phyloP scores from a whole-genome alignment of 83 land plant genomes.

The Larix sibirica region DNA sequence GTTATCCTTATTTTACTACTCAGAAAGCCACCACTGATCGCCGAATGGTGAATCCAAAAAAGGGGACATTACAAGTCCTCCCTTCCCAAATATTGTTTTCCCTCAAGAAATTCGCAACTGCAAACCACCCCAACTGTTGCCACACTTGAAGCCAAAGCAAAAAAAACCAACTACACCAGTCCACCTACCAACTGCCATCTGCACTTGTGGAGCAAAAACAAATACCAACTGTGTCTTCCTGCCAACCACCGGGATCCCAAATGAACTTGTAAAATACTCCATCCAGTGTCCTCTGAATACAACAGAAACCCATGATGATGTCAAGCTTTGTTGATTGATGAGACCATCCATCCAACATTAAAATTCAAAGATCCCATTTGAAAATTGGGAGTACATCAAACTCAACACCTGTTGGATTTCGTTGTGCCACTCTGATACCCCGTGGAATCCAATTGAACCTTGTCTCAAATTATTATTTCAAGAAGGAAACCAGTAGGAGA shows the following conservation, averaged over 20 bases:
- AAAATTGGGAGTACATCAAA: not conserved
- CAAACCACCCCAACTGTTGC: too few relatives aligned
- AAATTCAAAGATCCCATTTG: not conserved
- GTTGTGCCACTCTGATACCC: conserved; percentile 1
- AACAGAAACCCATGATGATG: not conserved
- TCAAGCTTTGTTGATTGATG: not conserved
- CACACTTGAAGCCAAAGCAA: too few relatives aligned
- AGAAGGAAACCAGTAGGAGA: not conserved
- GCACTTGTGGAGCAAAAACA: too few relatives aligned
- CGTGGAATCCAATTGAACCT: not conserved
- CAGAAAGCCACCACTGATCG: too few relatives aligned
- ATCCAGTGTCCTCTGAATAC: not conserved
- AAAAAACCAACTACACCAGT: too few relatives aligned
- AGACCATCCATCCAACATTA: not conserved
- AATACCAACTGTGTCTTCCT: too few relatives aligned
- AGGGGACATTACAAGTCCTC: too few relatives aligned
- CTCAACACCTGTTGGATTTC: not conserved
- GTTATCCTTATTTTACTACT: too few relatives aligned
- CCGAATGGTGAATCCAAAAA: too few relatives aligned
- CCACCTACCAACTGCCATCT: too few relatives aligned
- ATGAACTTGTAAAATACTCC: not conserved
- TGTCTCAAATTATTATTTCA: not conserved
- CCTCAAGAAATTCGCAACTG: too few relatives aligned
- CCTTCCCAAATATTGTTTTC: too few relatives aligned
- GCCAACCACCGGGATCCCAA: not conserved